Evolutionary conservation across 495 filamentous ascomycete species (phyloP), one percentile per base, ranked within the genome.

Genomic region (Podospora pseudopauciseta): DNA sequence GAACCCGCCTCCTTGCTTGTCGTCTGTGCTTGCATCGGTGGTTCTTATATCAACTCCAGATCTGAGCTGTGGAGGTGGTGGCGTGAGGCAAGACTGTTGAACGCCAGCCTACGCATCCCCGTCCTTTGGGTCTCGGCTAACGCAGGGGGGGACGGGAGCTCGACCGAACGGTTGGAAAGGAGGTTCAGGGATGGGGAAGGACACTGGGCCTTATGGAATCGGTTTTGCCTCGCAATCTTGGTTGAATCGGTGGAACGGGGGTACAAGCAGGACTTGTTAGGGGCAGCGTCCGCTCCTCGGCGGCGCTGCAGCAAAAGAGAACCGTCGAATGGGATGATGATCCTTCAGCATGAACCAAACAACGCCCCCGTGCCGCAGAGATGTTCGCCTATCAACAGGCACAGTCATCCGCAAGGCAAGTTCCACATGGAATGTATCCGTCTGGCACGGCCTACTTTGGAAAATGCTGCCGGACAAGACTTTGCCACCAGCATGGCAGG

Each of bases 311-410:
- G 55, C 55, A 58, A 11, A 49, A 49, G 39, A 13, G 39, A 11
- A 49, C 6, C 39, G 18, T 49, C 55, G 55, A 19, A 58, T 58
- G 55, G n/a, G 55, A 5, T 19, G 55, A 20, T 7, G n/a, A 58
- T 58, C 55, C n/a, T 26, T 26, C 55, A 19, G 39, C 13, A n/a
- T 15, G 23, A 58, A 26, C n/a, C 55, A 58, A 58, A 58, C n/a
- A 20, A 58, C 55, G 55, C 55, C 55, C n/a, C 23, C 55, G n/a
- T 26, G 55, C 55, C 55, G 55, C 55, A 58, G 55, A 58, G 3
- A 58, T 58, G n/a, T 26, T n/a, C 55, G 23, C 55, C 55, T 58
- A 58, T 58, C 55, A 58, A 19, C 23, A 26, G 55, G 55, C 55
- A 26, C n/a, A 58, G 55, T 58, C 55, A 58, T 58, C n/a, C 55